A percentile compares a stretch with the other conserved stretches of the same genome.
phyloP scores from a whole-genome alignment of 805 yeast species.

The Saccharomyces kudriavzevii region DNA sequence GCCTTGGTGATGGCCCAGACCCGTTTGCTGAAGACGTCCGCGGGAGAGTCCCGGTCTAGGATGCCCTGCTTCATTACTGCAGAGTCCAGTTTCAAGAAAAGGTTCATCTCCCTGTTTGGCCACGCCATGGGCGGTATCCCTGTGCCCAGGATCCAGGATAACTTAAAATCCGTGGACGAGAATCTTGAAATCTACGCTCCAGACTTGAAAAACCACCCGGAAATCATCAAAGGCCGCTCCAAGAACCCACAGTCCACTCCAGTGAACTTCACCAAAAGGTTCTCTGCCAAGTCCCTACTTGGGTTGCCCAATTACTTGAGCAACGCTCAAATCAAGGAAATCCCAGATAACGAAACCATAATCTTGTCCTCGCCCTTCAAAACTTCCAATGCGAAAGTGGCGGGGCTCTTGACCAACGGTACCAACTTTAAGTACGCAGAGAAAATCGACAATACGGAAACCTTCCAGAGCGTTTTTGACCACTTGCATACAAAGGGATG shows the following conservation, averaged over 20 bases:
- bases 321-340: constrained; percentile 57
- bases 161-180: constrained; percentile 50
- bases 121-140: constrained; percentile 73
- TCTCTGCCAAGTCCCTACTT: constrained; percentile 54
- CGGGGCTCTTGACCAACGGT: constrained; percentile 43
- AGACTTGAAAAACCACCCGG: constrained; percentile 39
- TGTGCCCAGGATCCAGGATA: constrained; percentile 86
- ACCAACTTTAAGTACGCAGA: constrained; percentile 65
- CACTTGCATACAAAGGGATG: constrained; percentile 74
- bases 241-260: constrained; percentile 37
- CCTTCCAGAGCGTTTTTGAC: constrained; percentile 73
- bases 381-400: constrained; percentile 35
- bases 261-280: constrained; percentile 47
- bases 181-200: constrained; percentile 54
- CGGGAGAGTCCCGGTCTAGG: constrained; percentile 42
- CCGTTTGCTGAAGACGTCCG: constrained; percentile 30
- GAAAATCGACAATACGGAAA: constrained; percentile 73
- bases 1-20: constrained; percentile 72
- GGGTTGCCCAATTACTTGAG: constrained; percentile 77
- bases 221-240: constrained; percentile 49
- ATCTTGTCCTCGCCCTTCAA: constrained; percentile 60
- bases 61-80: constrained; percentile 77
- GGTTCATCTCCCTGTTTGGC: constrained; percentile 68
- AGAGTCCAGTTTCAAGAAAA: constrained; percentile 55
- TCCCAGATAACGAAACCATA: constrained; percentile 66